A percentile compares a stretch with the other conserved stretches of the same genome.
Evolutionary conservation across 352 stramenopile species (phyloP).

Genomic region (Blastocystis sp.): DNA sequence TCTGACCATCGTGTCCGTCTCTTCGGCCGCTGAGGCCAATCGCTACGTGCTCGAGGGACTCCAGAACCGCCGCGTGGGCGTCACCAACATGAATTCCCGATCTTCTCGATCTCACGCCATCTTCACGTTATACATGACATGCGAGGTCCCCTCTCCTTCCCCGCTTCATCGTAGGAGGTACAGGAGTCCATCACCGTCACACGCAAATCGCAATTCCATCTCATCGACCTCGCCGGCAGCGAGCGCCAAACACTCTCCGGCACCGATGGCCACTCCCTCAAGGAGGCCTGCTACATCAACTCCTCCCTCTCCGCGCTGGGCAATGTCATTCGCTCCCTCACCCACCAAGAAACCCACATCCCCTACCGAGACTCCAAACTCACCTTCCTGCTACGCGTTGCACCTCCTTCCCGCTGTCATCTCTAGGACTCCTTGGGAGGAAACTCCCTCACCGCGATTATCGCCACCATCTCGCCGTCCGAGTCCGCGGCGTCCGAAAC

Average conservation of each 20-base stretch:
- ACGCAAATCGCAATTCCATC: slow-evolving; percentile 67
- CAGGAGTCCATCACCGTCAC: slow-evolving; percentile 43
- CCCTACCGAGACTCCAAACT: slow-evolving; percentile 77
- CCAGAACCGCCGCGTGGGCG: slow-evolving; percentile 49
- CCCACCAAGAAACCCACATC: slow-evolving; percentile 67
- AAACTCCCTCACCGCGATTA: slow-evolving; percentile 85
- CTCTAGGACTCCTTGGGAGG: slow-evolving; percentile 84
- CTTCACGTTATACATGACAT: slow-evolving; percentile 55
- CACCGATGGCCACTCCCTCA: slow-evolving; percentile 67
- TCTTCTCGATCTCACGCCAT: slow-evolving; percentile 57
- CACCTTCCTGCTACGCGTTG: slow-evolving; percentile 79
- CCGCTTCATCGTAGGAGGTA: slow-evolving; percentile 44
- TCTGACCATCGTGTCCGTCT: slow-evolving; percentile 16
- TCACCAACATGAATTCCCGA: slow-evolving; percentile 65
- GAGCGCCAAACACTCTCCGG: slow-evolving; percentile 64
- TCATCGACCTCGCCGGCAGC: slow-evolving; percentile 70
- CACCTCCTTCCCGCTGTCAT: not conserved
- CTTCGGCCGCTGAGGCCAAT: not conserved
- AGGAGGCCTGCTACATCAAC: slow-evolving; percentile 72
- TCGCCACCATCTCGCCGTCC: slow-evolving; percentile 84
- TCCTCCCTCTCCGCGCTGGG: slow-evolving; percentile 71
- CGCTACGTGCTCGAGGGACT: slow-evolving; percentile 15
- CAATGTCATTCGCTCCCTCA: slow-evolving; percentile 70
- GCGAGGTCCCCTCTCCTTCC: not conserved
- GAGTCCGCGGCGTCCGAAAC: slow-evolving; percentile 82